Evolutionary conservation across 768 basidiomycete species (phyloP).

Genomic region (Suillus plorans): DNA sequence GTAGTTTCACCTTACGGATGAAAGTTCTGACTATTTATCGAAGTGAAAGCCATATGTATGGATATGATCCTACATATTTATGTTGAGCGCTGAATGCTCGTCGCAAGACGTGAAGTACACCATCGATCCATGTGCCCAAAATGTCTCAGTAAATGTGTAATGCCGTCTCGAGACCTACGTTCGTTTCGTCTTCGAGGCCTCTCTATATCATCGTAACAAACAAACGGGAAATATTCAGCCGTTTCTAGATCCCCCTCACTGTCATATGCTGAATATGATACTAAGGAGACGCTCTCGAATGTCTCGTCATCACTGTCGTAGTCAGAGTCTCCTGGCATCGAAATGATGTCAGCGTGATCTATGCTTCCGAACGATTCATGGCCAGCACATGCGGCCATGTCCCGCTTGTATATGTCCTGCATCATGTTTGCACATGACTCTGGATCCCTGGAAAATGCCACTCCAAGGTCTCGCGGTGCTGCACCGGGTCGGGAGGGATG

Average conservation of each 20-base stretch:
- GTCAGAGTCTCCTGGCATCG: not conserved
- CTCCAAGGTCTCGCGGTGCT: not conserved
- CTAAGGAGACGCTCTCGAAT: not conserved
- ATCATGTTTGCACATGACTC: not conserved
- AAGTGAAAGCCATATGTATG: not conserved
- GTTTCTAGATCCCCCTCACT: constrained; percentile 9
- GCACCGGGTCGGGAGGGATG: not conserved
- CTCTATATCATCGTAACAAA: not conserved
- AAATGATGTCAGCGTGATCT: not conserved
- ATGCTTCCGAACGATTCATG: not conserved
- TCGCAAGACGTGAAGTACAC: not conserved
- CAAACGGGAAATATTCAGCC: not conserved
- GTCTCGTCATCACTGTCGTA: not conserved
- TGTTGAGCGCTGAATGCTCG: not conserved
- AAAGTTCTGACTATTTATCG: constrained; percentile 9
- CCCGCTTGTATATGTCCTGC: constrained; percentile 3
- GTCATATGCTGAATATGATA: constrained; percentile 9
- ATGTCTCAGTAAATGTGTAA: not conserved
- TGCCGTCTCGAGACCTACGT: not conserved
- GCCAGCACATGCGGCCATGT: not conserved
- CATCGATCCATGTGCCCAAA: not conserved
- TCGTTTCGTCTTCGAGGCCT: not conserved
- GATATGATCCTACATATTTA: not conserved
- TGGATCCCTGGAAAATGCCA: constrained; percentile 7
- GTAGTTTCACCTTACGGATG: constrained; percentile 14